Percentiles rank a stretch among this genome's conserved stretches.
Conservation (phyloP, 2,329 filamentous ascomycete genomes). For the Beauveria sp. region DNA sequence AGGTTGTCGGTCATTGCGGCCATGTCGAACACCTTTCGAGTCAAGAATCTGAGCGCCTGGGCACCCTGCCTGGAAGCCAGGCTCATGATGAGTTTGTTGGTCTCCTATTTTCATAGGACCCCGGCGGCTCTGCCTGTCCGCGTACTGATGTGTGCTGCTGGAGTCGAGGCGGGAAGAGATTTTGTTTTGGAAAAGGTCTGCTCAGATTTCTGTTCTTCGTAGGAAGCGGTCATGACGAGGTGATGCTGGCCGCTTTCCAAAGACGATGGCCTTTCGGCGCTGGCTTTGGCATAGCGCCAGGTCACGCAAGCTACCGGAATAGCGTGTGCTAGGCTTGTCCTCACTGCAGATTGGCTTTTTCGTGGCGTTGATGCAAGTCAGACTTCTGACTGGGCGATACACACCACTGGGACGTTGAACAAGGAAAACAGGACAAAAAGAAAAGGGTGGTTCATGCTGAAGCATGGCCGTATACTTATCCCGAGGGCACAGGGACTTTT, state of each 20-base stretch:
- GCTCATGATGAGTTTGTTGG: neutral
- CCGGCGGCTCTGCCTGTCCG: neutral
- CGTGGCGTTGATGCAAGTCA: neutral
- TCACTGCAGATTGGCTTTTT: slow-evolving; percentile 8
- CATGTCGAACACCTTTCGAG: slow-evolving; percentile 9
- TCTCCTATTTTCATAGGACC: neutral
- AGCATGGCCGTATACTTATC: neutral
- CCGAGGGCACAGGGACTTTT: neutral
- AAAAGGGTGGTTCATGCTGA: neutral
- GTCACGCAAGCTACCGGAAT: neutral
- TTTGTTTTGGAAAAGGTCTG: slow-evolving; percentile 18
- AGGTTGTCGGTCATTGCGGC: slow-evolving; percentile 30
- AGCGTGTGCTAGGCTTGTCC: slow-evolving; percentile 6
- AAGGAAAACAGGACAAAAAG: neutral
- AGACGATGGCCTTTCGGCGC: neutral
- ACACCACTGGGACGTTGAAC: neutral
- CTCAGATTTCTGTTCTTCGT: slow-evolving; percentile 46
- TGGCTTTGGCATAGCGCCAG: neutral
- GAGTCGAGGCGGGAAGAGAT: neutral
- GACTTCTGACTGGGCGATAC: neutral
- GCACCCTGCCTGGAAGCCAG: neutral
- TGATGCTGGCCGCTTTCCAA: neutral
- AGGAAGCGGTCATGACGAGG: slow-evolving; percentile 7
- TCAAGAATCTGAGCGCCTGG: neutral
- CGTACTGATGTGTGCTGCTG: neutral